phyloP scores from a whole-genome alignment of 805 yeast species.

The Yarrowia phangngaensis region DNA sequence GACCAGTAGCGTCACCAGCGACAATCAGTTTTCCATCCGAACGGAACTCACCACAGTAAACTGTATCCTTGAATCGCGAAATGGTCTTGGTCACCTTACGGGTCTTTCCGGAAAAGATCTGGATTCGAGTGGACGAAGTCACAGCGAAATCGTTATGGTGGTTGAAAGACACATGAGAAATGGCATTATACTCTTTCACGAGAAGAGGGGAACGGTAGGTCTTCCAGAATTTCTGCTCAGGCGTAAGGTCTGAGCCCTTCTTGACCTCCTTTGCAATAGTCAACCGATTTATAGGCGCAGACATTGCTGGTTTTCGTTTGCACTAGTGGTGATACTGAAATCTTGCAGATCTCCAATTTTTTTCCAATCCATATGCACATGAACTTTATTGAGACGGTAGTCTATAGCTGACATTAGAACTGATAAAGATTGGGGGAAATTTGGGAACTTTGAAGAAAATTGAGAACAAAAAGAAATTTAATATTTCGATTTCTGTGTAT shows the following conservation, averaged over 20 bases:
- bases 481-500: no score
- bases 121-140: slow-evolving; percentile 85
- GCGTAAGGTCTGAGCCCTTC: slow-evolving; percentile 28
- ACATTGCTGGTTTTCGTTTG: slow-evolving; percentile 13
- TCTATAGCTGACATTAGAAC: slow-evolving; percentile 2
- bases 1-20: slow-evolving; percentile 93
- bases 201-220: slow-evolving; percentile 80
- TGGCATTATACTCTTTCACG: slow-evolving; percentile 89
- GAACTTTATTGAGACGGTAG: neutral
- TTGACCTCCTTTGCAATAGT: slow-evolving; percentile 24
- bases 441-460: neutral
- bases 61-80: slow-evolving; percentile 84
- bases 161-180: slow-evolving; percentile 81
- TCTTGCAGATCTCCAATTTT: slow-evolving; percentile 26
- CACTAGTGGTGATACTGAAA: slow-evolving; percentile 25
- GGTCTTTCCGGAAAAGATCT: slow-evolving; percentile 89
- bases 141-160: slow-evolving; percentile 77
- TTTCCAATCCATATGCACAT: slow-evolving; percentile 9
- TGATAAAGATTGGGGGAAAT: slow-evolving; percentile 5
- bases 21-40: slow-evolving; percentile 85
- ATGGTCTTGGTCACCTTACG: slow-evolving; percentile 86
- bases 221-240: slow-evolving; percentile 89
- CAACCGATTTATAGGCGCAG: slow-evolving; percentile 26
- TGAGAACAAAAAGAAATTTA: no score
- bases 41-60: slow-evolving; percentile 85